These are phyloP conservation scores for Isabelozyma rhagii DNA, from an alignment of 805 yeast genomes.

Conservation along the genomic window DNA sequence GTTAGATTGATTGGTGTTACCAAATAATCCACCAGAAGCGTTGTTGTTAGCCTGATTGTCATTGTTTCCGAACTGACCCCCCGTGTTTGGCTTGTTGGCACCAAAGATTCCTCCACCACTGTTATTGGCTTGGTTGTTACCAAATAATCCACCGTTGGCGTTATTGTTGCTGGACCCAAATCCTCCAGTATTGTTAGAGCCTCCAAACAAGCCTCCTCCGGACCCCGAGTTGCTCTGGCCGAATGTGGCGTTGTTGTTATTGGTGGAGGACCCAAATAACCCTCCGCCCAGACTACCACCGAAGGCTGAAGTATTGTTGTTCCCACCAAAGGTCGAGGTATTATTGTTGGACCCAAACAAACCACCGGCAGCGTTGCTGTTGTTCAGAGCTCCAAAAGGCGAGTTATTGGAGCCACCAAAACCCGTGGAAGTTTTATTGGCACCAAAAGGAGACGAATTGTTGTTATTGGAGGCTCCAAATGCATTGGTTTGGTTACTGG, in stretches of 20 bases:
- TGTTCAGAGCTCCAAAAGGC: slow-evolving; percentile 12
- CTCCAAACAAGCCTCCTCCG: slow-evolving; percentile 14
- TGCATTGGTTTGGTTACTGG: slow-evolving; percentile 20
- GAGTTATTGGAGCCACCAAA: slow-evolving; percentile 8
- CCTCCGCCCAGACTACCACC: slow-evolving; percentile 20
- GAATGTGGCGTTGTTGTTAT: slow-evolving; percentile 17
- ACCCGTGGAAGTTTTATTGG: slow-evolving; percentile 12
- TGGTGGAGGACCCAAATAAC: slow-evolving; percentile 14
- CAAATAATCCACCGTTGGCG: slow-evolving; percentile 21
- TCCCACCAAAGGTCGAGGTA: slow-evolving; percentile 27
- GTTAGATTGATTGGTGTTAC: slow-evolving; percentile 12
- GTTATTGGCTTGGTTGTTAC: slow-evolving; percentile 13
- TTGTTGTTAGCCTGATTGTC: slow-evolving; percentile 1
- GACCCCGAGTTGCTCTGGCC: slow-evolving; percentile 23
- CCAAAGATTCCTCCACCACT: slow-evolving; percentile 28
- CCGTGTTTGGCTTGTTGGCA: slow-evolving; percentile 8
- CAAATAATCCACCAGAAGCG: slow-evolving; percentile 18
- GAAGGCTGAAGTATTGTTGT: slow-evolving; percentile 16
- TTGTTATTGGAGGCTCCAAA: slow-evolving; percentile 28
- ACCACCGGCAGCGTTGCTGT: slow-evolving; percentile 5
- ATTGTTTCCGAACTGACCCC: slow-evolving; percentile 23
- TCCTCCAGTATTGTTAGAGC: slow-evolving; percentile 16
- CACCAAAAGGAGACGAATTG: slow-evolving; percentile 26
- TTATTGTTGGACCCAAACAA: slow-evolving; percentile 10
- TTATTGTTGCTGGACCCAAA: slow-evolving; percentile 17